These are phyloP conservation scores for Favolaschia claudopus DNA, from an alignment of 768 basidiomycete genomes.

Conservation along the genomic window DNA sequence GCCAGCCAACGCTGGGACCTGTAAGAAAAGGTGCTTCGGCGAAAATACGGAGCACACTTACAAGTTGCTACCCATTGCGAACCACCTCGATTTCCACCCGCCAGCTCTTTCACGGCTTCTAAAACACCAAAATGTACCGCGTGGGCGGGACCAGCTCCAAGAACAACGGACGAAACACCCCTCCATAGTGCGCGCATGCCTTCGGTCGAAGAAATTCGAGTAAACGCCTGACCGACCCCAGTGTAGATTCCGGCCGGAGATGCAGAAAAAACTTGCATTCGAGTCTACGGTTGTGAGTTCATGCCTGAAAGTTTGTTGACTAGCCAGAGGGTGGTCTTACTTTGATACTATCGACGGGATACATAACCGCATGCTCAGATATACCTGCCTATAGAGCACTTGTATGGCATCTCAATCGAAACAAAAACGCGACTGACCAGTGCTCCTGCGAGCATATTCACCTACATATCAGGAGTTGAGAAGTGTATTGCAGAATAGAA, in stretches of 20 bases:
- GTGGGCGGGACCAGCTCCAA: constrained; percentile 98
- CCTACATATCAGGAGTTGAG: constrained; percentile 49
- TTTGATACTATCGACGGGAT: constrained; percentile 98
- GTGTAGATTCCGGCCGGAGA: constrained; percentile 88
- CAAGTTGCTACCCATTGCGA: constrained; percentile 91
- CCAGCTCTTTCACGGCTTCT: constrained; percentile 92
- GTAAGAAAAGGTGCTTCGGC: constrained; percentile 9
- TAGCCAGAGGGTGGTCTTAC: constrained; percentile 44
- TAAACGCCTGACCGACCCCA: constrained; percentile 89
- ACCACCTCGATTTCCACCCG: constrained; percentile 82
- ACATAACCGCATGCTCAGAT: constrained; percentile 99
- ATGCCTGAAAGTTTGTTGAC: constrained; percentile 3
- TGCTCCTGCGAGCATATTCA: constrained; percentile 97
- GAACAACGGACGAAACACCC: constrained; percentile 93
- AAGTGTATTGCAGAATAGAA: neutral
- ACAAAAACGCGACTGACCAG: constrained; percentile 65
- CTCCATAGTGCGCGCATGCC: constrained; percentile 93
- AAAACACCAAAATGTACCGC: constrained; percentile 97
- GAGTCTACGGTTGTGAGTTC: constrained; percentile 65
- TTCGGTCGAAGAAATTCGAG: constrained; percentile 93
- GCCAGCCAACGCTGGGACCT: constrained; percentile 80
- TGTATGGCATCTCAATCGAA: neutral
- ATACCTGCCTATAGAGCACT: constrained; percentile 97
- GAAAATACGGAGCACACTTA: constrained; percentile 48
- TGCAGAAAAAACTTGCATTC: constrained; percentile 97